Percentiles rank a stretch among this genome's conserved stretches.
Evolutionary conservation across 768 basidiomycete species (phyloP).

Genomic region (Pleurotus djamor): DNA sequence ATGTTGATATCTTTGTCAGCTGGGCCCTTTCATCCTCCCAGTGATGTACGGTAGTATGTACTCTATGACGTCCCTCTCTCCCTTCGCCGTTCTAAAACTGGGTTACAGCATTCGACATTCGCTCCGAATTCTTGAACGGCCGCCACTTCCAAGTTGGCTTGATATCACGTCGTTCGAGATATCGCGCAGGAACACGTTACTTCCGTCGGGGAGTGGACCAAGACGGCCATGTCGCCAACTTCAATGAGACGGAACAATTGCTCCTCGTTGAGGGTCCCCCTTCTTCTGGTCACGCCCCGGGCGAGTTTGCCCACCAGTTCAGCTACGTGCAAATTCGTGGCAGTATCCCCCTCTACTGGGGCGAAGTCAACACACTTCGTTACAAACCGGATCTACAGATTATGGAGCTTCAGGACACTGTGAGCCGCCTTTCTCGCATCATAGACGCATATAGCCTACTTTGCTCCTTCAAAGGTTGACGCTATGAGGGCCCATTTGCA

Average conservation of each 20-base stretch:
- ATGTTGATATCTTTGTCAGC: slow-evolving; percentile 40
- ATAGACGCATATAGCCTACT: background rate
- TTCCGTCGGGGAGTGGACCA: slow-evolving; percentile 92
- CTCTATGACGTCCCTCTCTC: background rate
- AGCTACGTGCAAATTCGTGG: slow-evolving; percentile 95
- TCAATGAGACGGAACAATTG: slow-evolving; percentile 97
- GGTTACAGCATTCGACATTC: slow-evolving; percentile 78
- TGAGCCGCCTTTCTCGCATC: slow-evolving; percentile 19
- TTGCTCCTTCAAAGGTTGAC: slow-evolving; percentile 46
- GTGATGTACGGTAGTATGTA: slow-evolving; percentile 92
- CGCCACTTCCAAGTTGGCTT: slow-evolving; percentile 81
- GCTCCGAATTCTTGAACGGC: slow-evolving; percentile 71
- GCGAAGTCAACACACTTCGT: slow-evolving; percentile 90
- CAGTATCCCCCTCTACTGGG: slow-evolving; percentile 94
- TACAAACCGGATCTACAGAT: slow-evolving; percentile 97
- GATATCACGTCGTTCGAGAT: slow-evolving; percentile 91
- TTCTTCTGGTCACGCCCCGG: slow-evolving; percentile 33
- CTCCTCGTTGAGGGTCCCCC: slow-evolving; percentile 67
- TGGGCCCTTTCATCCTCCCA: slow-evolving; percentile 87
- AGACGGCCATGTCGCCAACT: slow-evolving; percentile 91
- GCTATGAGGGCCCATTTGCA: slow-evolving; percentile 74
- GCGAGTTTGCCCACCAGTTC: slow-evolving; percentile 57
- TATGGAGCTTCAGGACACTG: slow-evolving; percentile 90
- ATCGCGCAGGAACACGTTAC: slow-evolving; percentile 95
- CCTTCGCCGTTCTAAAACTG: slow-evolving; percentile 7